Conservation (phyloP, 2,329 filamentous ascomycete genomes). For the Aspergillus sp. region DNA sequence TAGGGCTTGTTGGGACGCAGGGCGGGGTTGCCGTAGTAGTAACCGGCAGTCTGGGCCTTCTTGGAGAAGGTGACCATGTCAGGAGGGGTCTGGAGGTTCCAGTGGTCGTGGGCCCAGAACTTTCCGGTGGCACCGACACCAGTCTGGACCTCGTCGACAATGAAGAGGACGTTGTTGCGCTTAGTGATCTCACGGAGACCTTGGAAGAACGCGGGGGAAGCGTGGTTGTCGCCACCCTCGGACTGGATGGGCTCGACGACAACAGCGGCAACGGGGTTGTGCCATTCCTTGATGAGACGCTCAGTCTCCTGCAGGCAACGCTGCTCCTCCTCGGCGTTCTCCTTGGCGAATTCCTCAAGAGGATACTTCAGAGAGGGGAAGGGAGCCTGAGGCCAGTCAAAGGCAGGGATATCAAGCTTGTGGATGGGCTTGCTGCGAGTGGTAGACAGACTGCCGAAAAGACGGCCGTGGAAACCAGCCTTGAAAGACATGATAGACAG, state of each 20-base stretch:
- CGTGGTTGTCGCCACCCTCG: conserved; percentile 94
- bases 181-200: conserved; percentile 79
- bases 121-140: conserved; percentile 90
- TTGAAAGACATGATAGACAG: conserved; percentile 89
- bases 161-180: conserved; percentile 71
- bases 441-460: conserved; percentile 85
- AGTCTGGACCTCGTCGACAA: conserved; percentile 93
- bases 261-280: conserved; percentile 77
- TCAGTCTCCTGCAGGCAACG: conserved; percentile 83
- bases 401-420: conserved; percentile 92
- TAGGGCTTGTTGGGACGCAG: conserved; percentile 90
- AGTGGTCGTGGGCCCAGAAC: conserved; percentile 98
- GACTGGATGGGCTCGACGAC: conserved; percentile 91
- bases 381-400: conserved; percentile 90
- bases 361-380: conserved; percentile 89
- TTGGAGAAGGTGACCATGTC: conserved; percentile 97
- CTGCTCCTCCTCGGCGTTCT: conserved; percentile 81
- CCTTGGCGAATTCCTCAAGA: conserved; percentile 74
- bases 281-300: conserved; percentile 77
- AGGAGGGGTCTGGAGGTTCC: conserved; percentile 76
- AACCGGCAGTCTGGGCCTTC: conserved; percentile 92
- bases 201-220: conserved; percentile 83
- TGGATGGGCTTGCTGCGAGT: conserved; percentile 93
- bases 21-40: conserved; percentile 82
- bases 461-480: conserved; percentile 84